phyloP scores from a whole-genome alignment of 2,329 filamentous ascomycete genomes.

The Elsinoe arachidis region DNA sequence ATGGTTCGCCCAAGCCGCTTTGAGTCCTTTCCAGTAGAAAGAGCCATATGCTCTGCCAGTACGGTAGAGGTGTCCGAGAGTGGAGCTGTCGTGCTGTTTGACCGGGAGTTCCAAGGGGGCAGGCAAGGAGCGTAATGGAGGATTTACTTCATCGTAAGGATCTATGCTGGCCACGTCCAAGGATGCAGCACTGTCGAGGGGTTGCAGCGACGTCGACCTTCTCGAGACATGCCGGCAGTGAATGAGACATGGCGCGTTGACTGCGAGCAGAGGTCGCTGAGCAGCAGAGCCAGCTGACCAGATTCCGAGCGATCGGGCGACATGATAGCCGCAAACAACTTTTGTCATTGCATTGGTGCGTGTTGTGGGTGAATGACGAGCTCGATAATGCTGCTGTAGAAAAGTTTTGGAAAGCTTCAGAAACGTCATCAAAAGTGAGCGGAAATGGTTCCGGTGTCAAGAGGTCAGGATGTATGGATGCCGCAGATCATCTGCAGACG shows the following conservation, averaged over 20 bases:
- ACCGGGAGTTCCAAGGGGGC: constrained; percentile 57
- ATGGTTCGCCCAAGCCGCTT: constrained; percentile 62
- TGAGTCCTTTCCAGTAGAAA: constrained; percentile 84
- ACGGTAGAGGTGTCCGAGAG: constrained; percentile 47
- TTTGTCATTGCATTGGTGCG: constrained; percentile 8
- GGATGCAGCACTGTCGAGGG: background rate
- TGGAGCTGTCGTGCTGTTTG: constrained; percentile 38
- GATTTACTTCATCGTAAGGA: constrained; percentile 49
- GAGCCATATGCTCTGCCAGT: constrained; percentile 65
- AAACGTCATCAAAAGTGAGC: background rate
- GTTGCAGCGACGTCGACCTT: background rate
- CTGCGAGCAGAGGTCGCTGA: background rate
- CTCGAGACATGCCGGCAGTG: background rate
- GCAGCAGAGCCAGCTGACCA: background rate
- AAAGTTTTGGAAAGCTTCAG: background rate
- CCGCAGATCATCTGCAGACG: no score
- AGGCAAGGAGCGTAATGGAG: constrained; percentile 63
- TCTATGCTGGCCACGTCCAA: background rate
- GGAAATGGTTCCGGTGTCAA: background rate
- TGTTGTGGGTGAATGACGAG: background rate
- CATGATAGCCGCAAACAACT: background rate
- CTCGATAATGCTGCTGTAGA: no score
- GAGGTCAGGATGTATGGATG: no score
- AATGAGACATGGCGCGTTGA: background rate
- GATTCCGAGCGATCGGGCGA: no score